phyloP scores from a whole-genome alignment of 2,329 filamentous ascomycete species.

The Claviceps sp. region DNA sequence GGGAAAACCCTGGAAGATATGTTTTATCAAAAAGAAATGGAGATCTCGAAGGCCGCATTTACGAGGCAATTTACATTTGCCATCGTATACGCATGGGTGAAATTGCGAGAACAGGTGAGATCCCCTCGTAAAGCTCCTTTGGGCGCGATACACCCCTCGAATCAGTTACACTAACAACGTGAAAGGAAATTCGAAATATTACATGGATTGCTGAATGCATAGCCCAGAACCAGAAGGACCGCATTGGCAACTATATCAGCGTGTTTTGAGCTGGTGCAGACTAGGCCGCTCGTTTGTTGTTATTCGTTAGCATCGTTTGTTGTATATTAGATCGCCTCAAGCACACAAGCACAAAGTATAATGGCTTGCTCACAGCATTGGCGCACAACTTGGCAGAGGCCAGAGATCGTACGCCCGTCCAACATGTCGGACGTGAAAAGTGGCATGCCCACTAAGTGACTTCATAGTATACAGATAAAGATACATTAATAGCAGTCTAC shows the following conservation, averaged over 20 bases:
- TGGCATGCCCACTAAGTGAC: slow-evolving; percentile 10
- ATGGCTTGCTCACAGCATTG: slow-evolving; percentile 11
- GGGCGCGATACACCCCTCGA: not conserved
- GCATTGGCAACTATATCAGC: slow-evolving; percentile 97
- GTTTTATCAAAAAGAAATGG: slow-evolving; percentile 99
- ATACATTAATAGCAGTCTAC: slow-evolving; percentile 27
- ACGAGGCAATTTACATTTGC: slow-evolving; percentile 91
- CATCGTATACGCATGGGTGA: slow-evolving; percentile 96
- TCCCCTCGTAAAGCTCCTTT: slow-evolving; percentile 1
- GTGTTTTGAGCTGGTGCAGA: slow-evolving; percentile 53
- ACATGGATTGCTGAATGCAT: slow-evolving; percentile 99
- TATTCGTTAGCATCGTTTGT: slow-evolving; percentile 22
- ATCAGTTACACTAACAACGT: slow-evolving; percentile 16
- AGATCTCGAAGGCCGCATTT: slow-evolving; percentile 88
- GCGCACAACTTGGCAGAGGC: slow-evolving; percentile 17
- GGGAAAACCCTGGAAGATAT: slow-evolving; percentile 89
- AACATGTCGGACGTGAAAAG: not conserved
- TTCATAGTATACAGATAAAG: slow-evolving; percentile 31
- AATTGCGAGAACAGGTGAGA: slow-evolving; percentile 86
- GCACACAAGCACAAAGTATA: slow-evolving; percentile 24
- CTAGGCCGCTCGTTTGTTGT: not conserved
- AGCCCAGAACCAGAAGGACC: slow-evolving; percentile 98
- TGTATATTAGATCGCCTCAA: slow-evolving; percentile 26
- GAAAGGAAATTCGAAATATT: slow-evolving; percentile 94
- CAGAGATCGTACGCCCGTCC: slow-evolving; percentile 7